phyloP scores from a whole-genome alignment of 1,284 basidiomycete species.

The Boletus semigastroideus region DNA sequence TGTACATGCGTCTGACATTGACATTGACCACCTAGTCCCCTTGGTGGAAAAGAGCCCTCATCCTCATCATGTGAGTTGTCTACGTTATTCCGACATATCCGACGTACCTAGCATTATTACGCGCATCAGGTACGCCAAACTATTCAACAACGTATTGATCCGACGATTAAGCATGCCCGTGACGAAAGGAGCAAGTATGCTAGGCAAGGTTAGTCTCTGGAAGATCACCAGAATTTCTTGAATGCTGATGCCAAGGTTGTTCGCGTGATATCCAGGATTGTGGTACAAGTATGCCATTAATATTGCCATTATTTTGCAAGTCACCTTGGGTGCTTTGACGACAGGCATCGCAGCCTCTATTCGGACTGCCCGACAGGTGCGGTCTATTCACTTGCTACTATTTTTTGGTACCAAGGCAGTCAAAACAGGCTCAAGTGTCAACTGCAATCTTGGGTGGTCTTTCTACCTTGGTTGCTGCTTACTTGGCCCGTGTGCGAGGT shows the following conservation, averaged over 20 bases:
- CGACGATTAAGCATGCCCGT: conserved; percentile 44
- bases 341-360: conserved; percentile 60
- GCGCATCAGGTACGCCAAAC: conserved; percentile 30
- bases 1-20: conserved; percentile 10
- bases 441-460: conserved; percentile 45
- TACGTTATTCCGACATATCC: not conserved
- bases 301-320: conserved; percentile 53
- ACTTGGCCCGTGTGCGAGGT: conserved; percentile 65
- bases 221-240: no score
- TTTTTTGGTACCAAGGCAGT: not conserved
- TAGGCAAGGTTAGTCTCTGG: conserved; percentile 30
- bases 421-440: conserved; percentile 21
- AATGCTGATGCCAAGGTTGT: conserved; percentile 4
- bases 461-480: conserved; percentile 65
- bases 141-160: conserved; percentile 43
- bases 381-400: not conserved
- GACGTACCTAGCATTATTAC: not conserved
- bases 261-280: conserved; percentile 36
- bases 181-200: conserved; percentile 42
- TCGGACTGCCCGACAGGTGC: conserved; percentile 36
- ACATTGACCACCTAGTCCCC: conserved; percentile 32
- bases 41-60: conserved; percentile 14
- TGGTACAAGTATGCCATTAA: conserved; percentile 54
- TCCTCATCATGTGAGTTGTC: conserved; percentile 10
- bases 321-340: conserved; percentile 64